phyloP scores from a whole-genome alignment of 108 stramenopile genomes.

The Nannochloropsis gaditana region DNA sequence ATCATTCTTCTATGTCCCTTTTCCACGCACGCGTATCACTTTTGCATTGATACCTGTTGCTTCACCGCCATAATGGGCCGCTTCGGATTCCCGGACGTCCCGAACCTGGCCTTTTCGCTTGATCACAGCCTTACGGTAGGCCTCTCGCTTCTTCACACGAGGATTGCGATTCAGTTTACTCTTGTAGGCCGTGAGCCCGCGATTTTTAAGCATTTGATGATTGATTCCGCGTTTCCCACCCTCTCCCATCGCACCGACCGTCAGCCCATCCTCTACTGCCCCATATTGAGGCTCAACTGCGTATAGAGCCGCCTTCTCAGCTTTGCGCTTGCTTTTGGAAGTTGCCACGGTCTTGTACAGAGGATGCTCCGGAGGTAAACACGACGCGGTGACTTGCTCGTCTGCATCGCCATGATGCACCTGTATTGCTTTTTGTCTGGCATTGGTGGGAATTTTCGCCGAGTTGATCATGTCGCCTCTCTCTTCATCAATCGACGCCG shows the following conservation, averaged over 20 bases:
- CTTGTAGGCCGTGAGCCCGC: slow-evolving; percentile 92
- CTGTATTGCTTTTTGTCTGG: slow-evolving; percentile 34
- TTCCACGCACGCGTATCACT: slow-evolving; percentile 29
- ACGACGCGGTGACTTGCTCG: neutral
- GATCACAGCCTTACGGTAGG: slow-evolving; percentile 85
- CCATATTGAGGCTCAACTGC: slow-evolving; percentile 41
- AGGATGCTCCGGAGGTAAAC: neutral
- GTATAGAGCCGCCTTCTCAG: slow-evolving; percentile 45
- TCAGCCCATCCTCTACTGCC: slow-evolving; percentile 41
- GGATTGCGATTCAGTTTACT: slow-evolving; percentile 91
- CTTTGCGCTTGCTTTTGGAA: slow-evolving; percentile 25
- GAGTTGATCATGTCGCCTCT: neutral
- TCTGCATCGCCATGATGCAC: slow-evolving; percentile 26
- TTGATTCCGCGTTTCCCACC: slow-evolving; percentile 67
- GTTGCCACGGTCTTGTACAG: slow-evolving; percentile 24
- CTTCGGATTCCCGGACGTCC: slow-evolving; percentile 61
- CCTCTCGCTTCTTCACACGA: slow-evolving; percentile 90
- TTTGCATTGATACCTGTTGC: slow-evolving; percentile 46
- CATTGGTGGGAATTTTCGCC: slow-evolving; percentile 41
- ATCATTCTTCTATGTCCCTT: neutral
- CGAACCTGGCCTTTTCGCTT: slow-evolving; percentile 88
- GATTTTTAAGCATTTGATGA: slow-evolving; percentile 77
- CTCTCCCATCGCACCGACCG: slow-evolving; percentile 32
- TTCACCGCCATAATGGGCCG: slow-evolving; percentile 44
- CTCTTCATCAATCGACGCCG: slow-evolving; percentile 27